Evolutionary conservation across 495 filamentous ascomycete genomes (phyloP).

Genomic region (Aspergillus ellipticus): DNA sequence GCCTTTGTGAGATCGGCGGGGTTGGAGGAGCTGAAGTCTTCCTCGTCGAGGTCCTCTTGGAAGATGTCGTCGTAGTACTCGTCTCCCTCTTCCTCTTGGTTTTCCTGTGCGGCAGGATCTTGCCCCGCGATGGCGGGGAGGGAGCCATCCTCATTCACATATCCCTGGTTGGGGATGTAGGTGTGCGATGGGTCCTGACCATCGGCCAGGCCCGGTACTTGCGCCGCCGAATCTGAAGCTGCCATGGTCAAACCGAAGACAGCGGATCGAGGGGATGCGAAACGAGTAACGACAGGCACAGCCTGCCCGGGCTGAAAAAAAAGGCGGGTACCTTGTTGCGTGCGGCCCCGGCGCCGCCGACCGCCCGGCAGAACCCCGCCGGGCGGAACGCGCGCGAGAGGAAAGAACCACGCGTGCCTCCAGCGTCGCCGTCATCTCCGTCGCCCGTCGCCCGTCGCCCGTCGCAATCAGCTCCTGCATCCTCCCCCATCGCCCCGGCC

Average conservation of each 20-base stretch:
- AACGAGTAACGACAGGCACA: too few species aligned
- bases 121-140: slow-evolving; percentile 35
- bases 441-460: not conserved
- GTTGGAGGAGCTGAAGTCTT: slow-evolving; percentile 56
- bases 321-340: slow-evolving; percentile 10
- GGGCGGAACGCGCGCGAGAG: slow-evolving; percentile 19
- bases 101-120: slow-evolving; percentile 25
- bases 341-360: slow-evolving; percentile 11
- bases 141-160: slow-evolving; percentile 35
- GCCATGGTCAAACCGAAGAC: slow-evolving; percentile 22
- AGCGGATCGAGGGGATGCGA: slow-evolving; percentile 3
- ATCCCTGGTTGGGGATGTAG: slow-evolving; percentile 55
- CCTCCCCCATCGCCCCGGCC: not conserved
- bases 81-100: slow-evolving; percentile 43
- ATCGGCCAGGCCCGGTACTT: slow-evolving; percentile 35
- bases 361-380: slow-evolving; percentile 47
- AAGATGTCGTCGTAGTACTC: slow-evolving; percentile 58
- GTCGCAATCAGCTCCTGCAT: not conserved
- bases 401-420: slow-evolving; percentile 12
- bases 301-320: slow-evolving; percentile 26
- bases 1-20: slow-evolving; percentile 74
- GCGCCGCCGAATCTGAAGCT: slow-evolving; percentile 18
- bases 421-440: not conserved
- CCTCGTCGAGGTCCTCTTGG: slow-evolving; percentile 52
- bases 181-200: slow-evolving; percentile 48